A percentile compares a stretch with the other conserved stretches of the same genome.
Evolutionary conservation across 208 protist species (phyloP).

Genomic region (Porcisia deanei): DNA sequence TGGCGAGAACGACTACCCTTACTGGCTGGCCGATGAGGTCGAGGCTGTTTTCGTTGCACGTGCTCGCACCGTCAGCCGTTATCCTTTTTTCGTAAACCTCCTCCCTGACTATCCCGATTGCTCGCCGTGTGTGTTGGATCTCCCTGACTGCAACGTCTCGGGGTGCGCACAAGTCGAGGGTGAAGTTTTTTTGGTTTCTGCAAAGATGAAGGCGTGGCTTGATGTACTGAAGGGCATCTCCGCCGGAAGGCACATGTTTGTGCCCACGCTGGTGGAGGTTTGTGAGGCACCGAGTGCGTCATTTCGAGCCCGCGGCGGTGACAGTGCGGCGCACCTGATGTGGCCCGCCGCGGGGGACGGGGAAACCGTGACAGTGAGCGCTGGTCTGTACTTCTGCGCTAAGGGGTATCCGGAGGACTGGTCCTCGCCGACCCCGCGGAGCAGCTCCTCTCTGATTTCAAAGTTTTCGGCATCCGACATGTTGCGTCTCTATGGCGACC

Average conservation of each 20-base stretch:
- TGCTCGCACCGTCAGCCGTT: slow-evolving; percentile 43
- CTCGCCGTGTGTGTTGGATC: slow-evolving; percentile 58
- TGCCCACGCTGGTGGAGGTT: slow-evolving; percentile 30
- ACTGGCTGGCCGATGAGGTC: slow-evolving; percentile 55
- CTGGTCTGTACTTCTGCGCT: slow-evolving; percentile 51
- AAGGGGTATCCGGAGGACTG: slow-evolving; percentile 54
- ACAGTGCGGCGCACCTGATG: neutral
- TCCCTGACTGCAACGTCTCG: slow-evolving; percentile 28
- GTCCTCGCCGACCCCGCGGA: slow-evolving; percentile 22
- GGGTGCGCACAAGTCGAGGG: slow-evolving; percentile 50
- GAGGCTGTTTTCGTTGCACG: slow-evolving; percentile 50
- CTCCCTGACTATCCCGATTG: slow-evolving; percentile 35
- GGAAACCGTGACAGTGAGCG: slow-evolving; percentile 15
- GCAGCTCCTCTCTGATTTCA: slow-evolving; percentile 32
- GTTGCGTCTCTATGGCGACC: slow-evolving; percentile 37
- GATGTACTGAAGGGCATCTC: slow-evolving; percentile 58
- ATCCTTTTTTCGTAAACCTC: slow-evolving; percentile 70
- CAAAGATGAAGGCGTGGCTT: slow-evolving; percentile 57
- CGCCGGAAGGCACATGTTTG: slow-evolving; percentile 32
- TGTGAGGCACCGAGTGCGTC: slow-evolving; percentile 26
- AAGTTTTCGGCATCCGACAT: slow-evolving; percentile 44
- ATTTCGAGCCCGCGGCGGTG: slow-evolving; percentile 10
- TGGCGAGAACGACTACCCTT: slow-evolving; percentile 70
- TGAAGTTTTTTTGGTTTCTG: slow-evolving; percentile 60
- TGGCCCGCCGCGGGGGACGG: neutral